Base-by-base conservation (phyloP, 768 basidiomycete genomes). In the Macrolepiota albuminosa region DNA sequence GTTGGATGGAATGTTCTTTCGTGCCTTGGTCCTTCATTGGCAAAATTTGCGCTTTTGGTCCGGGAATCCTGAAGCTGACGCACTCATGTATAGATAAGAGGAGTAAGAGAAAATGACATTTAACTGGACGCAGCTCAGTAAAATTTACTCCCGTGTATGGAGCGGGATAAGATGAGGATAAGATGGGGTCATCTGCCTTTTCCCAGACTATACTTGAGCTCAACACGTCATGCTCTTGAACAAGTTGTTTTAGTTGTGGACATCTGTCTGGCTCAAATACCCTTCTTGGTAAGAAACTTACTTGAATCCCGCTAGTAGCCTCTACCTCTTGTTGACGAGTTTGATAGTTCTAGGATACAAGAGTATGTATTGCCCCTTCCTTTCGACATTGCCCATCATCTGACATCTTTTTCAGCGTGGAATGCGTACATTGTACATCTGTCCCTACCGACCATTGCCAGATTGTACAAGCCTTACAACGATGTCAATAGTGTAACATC, bases 371-470 rank as follows among this genome's bases (percentile, higher is more conserved):
- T 56, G 36, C 26, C 48, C 61, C 21, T n/a, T 34, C 36, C 48
- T 37, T 21, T 29, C 3, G 33, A 26, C 18, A 36, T 43, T 45
- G 33, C 24, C 40, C 14, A 31, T 56, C 21, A 34, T 36, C 39
- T 52, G 47, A 45, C 34, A 40, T 24, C 51, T 31, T 36, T 2
- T 39, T 6, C 45, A 87, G 86, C 86, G 6, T 88, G 86, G 86
- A 87, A 88, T 67, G 86, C 84, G 7, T 86, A 84, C 67, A 79
- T 86, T 63, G 85, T 86, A 61, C 54, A 75, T 65, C 14, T 33
- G 40, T 57, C 33, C 10, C 31, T 34, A 34, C 34, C 24, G 1
- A 4, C 0, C 37, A 16, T 5, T 16, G 54, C 18, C n/a, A 39
- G 37, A 6, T 7, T 29, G 24, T 48, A n/a, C 36, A 33, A 36